Evolutionary conservation across 108 stramenopile species (phyloP), one percentile per base, ranked within the genome.

Genomic region (Skeletonema menzelii): DNA sequence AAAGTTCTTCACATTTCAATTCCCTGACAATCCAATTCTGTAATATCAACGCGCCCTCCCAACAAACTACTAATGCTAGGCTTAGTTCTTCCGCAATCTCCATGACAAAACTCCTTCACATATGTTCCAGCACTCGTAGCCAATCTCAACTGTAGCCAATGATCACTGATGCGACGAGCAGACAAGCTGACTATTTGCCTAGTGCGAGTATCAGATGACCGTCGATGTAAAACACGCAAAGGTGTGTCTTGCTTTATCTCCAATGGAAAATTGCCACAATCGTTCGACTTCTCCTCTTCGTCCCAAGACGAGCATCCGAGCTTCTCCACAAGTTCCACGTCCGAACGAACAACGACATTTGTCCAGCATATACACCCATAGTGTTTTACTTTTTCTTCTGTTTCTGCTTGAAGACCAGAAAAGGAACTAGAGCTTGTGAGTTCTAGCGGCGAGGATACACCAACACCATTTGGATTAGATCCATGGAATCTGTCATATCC

Each of bases 81-180:
- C 46, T 53, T 14, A 2, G 92, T 95, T 63, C 96, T 67, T 5
- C 89, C 87, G 22, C 90, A 88, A 83, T 97, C 96, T 8, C 93
- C 92, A 69, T 93, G 87, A 8, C 90, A 88, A 76, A 93, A 94
- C 67, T 97, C 96, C 65, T 97, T 97, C 55, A 97, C 93, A 55
- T 95, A 91, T 0, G 96, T 91, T 22, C 96, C 96, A 10, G 88
- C 90, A 32, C 72, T 76, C 4, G 94, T 95, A 15, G 79, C 82
- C 40, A 95, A 26, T 56, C 78, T 59, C 56, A 95, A 28, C 14
- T 80, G 83, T 65, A 91, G 89, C 72, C 86, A 90, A 63, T 92
- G 90, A 28, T 90, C 72, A 58, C 90, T 86, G 4, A 91, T 69
- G n/a, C 87, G 66, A 13, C 56, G n/a, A 12, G 86, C 87, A 4